These are phyloP conservation scores for Salmacisia buchloeana DNA, from an alignment of 1,284 basidiomycete genomes.

Conservation along the genomic window DNA sequence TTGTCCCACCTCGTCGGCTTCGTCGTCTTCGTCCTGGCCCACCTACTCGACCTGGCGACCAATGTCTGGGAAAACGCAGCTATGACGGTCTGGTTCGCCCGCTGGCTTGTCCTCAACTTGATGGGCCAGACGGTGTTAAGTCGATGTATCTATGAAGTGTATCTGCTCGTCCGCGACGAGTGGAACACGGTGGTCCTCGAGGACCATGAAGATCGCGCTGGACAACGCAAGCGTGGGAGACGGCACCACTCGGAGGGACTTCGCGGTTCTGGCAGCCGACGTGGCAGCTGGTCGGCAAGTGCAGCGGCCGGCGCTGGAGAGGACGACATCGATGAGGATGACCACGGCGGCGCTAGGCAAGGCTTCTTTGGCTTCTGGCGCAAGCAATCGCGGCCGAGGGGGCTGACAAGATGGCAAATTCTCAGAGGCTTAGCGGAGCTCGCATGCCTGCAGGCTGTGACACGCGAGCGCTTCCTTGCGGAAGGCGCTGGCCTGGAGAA, in stretches of 20 bases:
- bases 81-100: constrained; percentile 38
- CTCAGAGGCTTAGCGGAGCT: constrained; percentile 41
- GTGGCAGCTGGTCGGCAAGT: neutral
- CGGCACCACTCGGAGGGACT: neutral
- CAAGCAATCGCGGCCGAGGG: constrained; percentile 21
- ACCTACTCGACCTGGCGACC: constrained; percentile 35
- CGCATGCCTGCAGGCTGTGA: constrained; percentile 41
- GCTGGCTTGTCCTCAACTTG: constrained; percentile 41
- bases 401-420: constrained; percentile 39
- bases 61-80: constrained; percentile 23
- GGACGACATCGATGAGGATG: neutral
- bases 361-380: too few relatives aligned
- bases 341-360: too few relatives aligned
- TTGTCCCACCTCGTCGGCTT: constrained; percentile 25
- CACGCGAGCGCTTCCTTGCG: constrained; percentile 32
- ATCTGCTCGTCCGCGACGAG: constrained; percentile 37
- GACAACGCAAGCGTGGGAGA: neutral
- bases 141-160: constrained; percentile 37
- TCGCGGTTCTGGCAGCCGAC: constrained; percentile 18
- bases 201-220: constrained; percentile 35
- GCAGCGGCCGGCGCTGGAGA: neutral
- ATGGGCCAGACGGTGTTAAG: constrained; percentile 42
- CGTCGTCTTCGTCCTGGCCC: constrained; percentile 41
- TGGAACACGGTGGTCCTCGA: constrained; percentile 44
- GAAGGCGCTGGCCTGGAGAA: constrained; percentile 39